Percentiles rank a stretch among this genome's conserved stretches.
These are phyloP conservation scores for Penicillium brevicompactum DNA, from an alignment of 2,329 filamentous ascomycete genomes.

Conservation along the genomic window DNA sequence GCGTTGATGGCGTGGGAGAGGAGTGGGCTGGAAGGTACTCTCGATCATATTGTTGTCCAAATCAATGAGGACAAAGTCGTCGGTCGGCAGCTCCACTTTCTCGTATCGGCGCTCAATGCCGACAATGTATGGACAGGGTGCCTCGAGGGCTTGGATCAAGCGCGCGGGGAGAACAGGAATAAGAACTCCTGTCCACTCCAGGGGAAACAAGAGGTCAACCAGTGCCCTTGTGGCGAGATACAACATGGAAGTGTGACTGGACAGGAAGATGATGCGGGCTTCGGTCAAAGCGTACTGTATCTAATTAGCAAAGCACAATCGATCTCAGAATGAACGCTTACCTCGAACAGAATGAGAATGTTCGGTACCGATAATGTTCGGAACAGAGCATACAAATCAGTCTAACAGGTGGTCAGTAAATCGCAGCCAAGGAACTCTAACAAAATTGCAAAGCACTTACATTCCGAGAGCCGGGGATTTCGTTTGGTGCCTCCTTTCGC, in stretches of 20 bases:
- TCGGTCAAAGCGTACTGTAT: conserved; percentile 77
- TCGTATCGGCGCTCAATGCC: conserved; percentile 88
- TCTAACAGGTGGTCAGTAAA: conserved; percentile 40
- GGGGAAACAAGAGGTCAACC: conserved; percentile 79
- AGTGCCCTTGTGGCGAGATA: conserved; percentile 90
- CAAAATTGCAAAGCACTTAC: conserved; percentile 26
- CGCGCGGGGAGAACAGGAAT: conserved; percentile 89
- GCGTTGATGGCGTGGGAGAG: conserved; percentile 83
- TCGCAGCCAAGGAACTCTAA: conserved; percentile 1
- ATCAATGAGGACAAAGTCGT: conserved; percentile 94
- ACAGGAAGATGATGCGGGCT: conserved; percentile 92
- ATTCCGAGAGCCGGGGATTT: conserved; percentile 87
- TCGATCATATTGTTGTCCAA: conserved; percentile 89
- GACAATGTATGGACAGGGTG: conserved; percentile 95
- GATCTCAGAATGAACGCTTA: conserved; percentile 17
- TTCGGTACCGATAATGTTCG: conserved; percentile 87
- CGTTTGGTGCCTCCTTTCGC: conserved; percentile 87
- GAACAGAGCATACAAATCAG: conserved; percentile 91
- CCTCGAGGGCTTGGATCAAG: conserved; percentile 85
- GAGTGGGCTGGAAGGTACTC: conserved; percentile 73
- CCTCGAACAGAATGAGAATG: conserved; percentile 85
- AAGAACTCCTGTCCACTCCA: conserved; percentile 92
- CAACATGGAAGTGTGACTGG: conserved; percentile 94
- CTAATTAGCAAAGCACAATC: neutral
- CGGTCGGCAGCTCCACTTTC: conserved; percentile 70